Base-by-base conservation (phyloP, 352 stramenopile species). In the Globisporangium megalacanthum region DNA sequence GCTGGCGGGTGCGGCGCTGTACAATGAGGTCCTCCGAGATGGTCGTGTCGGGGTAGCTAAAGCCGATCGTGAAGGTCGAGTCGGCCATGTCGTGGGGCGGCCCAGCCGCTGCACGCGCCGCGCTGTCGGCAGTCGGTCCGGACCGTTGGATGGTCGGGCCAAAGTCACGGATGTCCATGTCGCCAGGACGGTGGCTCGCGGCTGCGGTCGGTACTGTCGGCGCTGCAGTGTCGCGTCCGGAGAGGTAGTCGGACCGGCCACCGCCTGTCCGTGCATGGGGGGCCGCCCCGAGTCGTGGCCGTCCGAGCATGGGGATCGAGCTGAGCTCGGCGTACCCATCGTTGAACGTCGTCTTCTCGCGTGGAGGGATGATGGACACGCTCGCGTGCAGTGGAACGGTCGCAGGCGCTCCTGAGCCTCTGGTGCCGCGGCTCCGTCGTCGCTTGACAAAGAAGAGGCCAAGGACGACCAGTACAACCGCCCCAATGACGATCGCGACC, bases 21-120 rank as follows among this genome's bases (percentile, higher is more conserved):
- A n/a, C 44, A 14, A 53, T 20, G 35, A 53, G 22, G 8, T 36
- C 15, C 33, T 54, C 45, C 4, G 45, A 19, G 20, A 22, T 48
- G 20, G 36, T 33, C 14, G 44, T 20, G 41, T 44, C 60, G 5
- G 61, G 49, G 36, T 75, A 78, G 14, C 65, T 56, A 49, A 78
- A 75, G 49, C 75, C 70, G n/a, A 78, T 49, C 3, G 67, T 69
- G 51, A 73, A 69, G 3, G 60, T 58, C 20, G 65, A 68, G n/a
- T 57, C 47, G 41, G 63, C 70, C 36, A 79, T 72, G 35, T 68
- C 63, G 22, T 54, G 36, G 58, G 33, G 8, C 20, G 33, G 8
- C 20, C 15, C 25, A 29, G 15, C 37, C 17, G 59, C 50, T 49
- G 10, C 37, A 29, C 35, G 33, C 14, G 20, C 29, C 6, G 31